phyloP scores from a whole-genome alignment of 169 alveolate genomes.

The Plasmodium fragile region DNA sequence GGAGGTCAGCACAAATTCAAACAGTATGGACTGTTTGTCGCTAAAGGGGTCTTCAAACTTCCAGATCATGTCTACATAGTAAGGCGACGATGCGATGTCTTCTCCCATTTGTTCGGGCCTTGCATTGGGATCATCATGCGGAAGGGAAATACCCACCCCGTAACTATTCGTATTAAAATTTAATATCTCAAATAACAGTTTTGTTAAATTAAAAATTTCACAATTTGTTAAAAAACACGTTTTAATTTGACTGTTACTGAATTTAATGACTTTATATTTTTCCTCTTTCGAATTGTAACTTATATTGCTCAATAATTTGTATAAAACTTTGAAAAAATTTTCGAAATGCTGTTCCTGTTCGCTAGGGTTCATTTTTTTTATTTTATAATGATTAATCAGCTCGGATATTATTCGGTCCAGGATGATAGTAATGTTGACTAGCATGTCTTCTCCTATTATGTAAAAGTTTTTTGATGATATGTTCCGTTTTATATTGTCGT shows the following conservation, averaged over 20 bases:
- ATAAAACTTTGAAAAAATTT: slow-evolving; percentile 36
- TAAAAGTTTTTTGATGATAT: slow-evolving; percentile 56
- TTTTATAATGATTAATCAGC: slow-evolving; percentile 25
- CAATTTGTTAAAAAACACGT: slow-evolving; percentile 20
- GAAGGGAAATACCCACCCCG: background rate
- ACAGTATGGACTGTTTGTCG: slow-evolving; percentile 52
- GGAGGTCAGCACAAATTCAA: slow-evolving; percentile 58
- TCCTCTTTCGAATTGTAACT: slow-evolving; percentile 54
- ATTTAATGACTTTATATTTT: slow-evolving; percentile 50
- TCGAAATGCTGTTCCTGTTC: slow-evolving; percentile 52
- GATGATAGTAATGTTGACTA: slow-evolving; percentile 32
- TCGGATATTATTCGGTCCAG: slow-evolving; percentile 46
- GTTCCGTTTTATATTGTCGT: slow-evolving; percentile 54
- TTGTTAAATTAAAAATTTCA: slow-evolving; percentile 49
- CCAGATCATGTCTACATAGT: slow-evolving; percentile 20
- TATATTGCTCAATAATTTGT: slow-evolving; percentile 55
- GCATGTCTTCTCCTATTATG: slow-evolving; percentile 61
- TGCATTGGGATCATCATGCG: background rate
- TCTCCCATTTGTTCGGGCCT: background rate
- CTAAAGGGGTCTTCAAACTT: slow-evolving; percentile 47
- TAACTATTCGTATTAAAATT: slow-evolving; percentile 39
- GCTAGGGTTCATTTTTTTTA: slow-evolving; percentile 2
- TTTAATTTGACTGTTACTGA: slow-evolving; percentile 37
- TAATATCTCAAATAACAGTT: slow-evolving; percentile 61
- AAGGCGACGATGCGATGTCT: background rate